Evolutionary conservation across 306 rosid species (phyloP).

Genomic region (Dalbergia cultrata): DNA sequence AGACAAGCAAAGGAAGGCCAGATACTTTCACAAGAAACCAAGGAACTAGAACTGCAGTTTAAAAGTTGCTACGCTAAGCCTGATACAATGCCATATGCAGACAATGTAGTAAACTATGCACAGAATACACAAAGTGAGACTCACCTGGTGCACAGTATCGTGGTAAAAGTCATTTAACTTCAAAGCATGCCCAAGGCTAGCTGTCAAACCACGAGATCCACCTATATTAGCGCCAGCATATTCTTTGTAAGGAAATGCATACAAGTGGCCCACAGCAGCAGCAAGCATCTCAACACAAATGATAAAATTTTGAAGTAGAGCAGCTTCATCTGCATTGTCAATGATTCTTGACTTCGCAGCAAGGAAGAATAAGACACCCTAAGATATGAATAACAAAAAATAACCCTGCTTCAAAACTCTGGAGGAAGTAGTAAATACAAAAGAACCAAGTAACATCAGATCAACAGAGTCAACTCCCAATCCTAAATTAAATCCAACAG

Average conservation of each 20-base stretch:
- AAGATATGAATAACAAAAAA: conserved; percentile 45
- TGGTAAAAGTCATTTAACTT: conserved; percentile 94
- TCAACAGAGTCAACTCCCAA: conserved; percentile 8
- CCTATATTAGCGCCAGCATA: conserved; percentile 99
- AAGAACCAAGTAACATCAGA: conserved; percentile 32
- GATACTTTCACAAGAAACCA: conserved; percentile 31
- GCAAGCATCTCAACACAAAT: conserved; percentile 97
- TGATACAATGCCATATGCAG: conserved; percentile 20
- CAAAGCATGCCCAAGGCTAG: conserved; percentile 92
- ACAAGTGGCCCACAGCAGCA: conserved; percentile 93
- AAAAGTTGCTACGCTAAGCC: conserved; percentile 25
- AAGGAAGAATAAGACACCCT: conserved; percentile 98
- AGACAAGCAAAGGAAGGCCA: conserved; percentile 19
- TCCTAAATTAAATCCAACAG: background rate
- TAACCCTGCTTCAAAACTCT: conserved; percentile 32
- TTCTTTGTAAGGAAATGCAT: conserved; percentile 99
- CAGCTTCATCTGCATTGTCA: conserved; percentile 89
- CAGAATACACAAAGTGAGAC: conserved; percentile 36
- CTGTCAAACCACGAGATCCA: conserved; percentile 73
- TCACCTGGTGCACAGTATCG: conserved; percentile 98
- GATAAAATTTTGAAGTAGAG: conserved; percentile 85
- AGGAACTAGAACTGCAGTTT: conserved; percentile 23
- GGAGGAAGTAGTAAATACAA: conserved; percentile 24
- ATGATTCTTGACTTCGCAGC: conserved; percentile 90
- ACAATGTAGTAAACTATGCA: conserved; percentile 9